Evolutionary conservation across 148 eudicot genomes (phyloP).

Genomic region (Amaranthus palmeri): DNA sequence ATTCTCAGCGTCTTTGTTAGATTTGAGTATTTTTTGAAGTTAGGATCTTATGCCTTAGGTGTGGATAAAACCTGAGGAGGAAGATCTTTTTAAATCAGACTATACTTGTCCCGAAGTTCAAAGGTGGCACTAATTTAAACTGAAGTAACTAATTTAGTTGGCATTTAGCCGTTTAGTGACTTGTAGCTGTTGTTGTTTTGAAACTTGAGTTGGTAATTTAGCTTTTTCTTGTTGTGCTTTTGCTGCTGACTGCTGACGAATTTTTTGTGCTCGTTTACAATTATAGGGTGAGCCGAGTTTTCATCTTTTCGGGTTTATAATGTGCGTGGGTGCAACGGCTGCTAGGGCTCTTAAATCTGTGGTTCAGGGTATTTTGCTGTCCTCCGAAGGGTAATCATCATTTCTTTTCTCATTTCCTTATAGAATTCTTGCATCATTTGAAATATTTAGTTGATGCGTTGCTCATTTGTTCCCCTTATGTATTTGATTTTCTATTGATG

Average conservation of each 20-base stretch:
- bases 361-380: slow-evolving; percentile 89
- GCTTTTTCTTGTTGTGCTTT: background rate
- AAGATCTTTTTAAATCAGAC: too few species aligned
- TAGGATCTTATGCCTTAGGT: background rate
- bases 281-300: slow-evolving; percentile 87
- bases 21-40: background rate
- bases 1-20: background rate
- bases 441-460: background rate
- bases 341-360: slow-evolving; percentile 90
- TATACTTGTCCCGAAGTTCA: background rate
- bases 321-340: slow-evolving; percentile 94
- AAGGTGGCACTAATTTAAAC: background rate
- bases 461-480: background rate
- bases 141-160: background rate
- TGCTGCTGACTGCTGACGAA: slow-evolving; percentile 12
- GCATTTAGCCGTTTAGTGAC: background rate
- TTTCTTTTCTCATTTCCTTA: slow-evolving; percentile 1
- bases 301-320: slow-evolving; percentile 84
- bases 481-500: background rate
- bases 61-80: too few species aligned
- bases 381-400: slow-evolving; percentile 82
- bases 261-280: background rate
- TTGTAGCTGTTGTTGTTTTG: slow-evolving; percentile 1
- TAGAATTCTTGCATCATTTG: background rate
- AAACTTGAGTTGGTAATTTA: background rate